A percentile compares a stretch with the other conserved stretches of the same genome.
Evolutionary conservation across 768 basidiomycete species (phyloP).

Genomic region (Rhodotorula kratochvilovae): DNA sequence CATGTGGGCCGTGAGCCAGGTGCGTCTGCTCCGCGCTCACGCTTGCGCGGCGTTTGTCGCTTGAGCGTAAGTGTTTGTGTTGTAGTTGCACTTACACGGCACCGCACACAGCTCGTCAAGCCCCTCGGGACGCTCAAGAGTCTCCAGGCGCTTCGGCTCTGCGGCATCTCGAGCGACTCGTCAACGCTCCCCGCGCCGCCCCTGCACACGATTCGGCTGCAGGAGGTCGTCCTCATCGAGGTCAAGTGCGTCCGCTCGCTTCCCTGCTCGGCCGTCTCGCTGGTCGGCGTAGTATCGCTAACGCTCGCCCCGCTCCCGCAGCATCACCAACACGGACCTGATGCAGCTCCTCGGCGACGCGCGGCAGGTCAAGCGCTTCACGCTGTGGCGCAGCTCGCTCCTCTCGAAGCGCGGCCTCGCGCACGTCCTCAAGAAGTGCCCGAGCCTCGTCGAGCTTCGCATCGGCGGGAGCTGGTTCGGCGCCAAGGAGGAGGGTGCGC

Average conservation of each 20-base stretch:
- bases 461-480: conserved; percentile 38
- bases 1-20: conserved; percentile 37
- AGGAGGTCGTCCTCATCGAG: conserved; percentile 35
- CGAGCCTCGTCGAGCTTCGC: conserved; percentile 28
- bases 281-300: too few relatives aligned
- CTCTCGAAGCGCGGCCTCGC: conserved; percentile 31
- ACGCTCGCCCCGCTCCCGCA: not conserved
- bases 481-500: conserved; percentile 36
- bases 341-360: conserved; percentile 31
- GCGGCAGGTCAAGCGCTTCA: conserved; percentile 22
- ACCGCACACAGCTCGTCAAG: conserved; percentile 18
- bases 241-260: conserved; percentile 25
- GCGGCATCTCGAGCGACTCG: conserved; percentile 36
- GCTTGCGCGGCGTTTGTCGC: not conserved
- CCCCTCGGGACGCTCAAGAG: conserved; percentile 25
- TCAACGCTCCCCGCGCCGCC: conserved; percentile 10
- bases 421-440: conserved; percentile 32
- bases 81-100: too few relatives aligned
- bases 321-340: conserved; percentile 37
- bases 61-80: too few relatives aligned
- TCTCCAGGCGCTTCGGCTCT: conserved; percentile 19
- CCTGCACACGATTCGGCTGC: conserved; percentile 9
- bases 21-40: not conserved
- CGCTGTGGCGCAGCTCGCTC: conserved; percentile 32
- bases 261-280: too few relatives aligned